Percentiles rank a stretch among this genome's conserved stretches.
Conservation (phyloP, 495 filamentous ascomycete genomes). For the Xylaria longipes region DNA sequence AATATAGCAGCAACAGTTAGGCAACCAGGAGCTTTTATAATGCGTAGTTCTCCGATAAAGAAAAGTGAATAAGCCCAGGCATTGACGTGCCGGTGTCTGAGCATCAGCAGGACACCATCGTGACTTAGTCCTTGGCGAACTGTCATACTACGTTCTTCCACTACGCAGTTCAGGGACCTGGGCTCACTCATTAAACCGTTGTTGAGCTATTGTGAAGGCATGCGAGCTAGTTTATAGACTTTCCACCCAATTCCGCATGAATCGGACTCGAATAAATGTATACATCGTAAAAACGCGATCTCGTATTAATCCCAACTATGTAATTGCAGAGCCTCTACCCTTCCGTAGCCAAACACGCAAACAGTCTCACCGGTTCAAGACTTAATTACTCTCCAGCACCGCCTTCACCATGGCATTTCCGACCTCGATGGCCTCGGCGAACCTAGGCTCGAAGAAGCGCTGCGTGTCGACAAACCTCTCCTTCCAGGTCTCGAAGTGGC, state of each 20-base stretch:
- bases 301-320: neutral
- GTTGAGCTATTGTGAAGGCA: neutral
- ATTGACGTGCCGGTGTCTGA: neutral
- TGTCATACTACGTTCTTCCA: neutral
- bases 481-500: conserved; percentile 88
- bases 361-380: neutral
- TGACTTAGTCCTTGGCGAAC: neutral
- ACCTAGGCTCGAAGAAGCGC: conserved; percentile 86
- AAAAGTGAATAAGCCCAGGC: neutral
- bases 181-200: neutral
- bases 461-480: conserved; percentile 89
- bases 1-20: neutral
- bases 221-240: neutral
- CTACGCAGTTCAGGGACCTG: neutral
- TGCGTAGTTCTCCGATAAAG: neutral
- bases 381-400: conserved; percentile 76
- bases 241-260: neutral
- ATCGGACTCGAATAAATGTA: neutral
- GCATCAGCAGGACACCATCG: neutral
- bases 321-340: neutral
- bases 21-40: neutral
- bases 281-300: neutral
- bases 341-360: neutral
- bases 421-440: conserved; percentile 80
- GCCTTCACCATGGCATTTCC: conserved; percentile 98